These are phyloP conservation scores for Phaeosphaeria sp. DNA, from an alignment of 2,329 filamentous ascomycete species.

Conservation along the genomic window DNA sequence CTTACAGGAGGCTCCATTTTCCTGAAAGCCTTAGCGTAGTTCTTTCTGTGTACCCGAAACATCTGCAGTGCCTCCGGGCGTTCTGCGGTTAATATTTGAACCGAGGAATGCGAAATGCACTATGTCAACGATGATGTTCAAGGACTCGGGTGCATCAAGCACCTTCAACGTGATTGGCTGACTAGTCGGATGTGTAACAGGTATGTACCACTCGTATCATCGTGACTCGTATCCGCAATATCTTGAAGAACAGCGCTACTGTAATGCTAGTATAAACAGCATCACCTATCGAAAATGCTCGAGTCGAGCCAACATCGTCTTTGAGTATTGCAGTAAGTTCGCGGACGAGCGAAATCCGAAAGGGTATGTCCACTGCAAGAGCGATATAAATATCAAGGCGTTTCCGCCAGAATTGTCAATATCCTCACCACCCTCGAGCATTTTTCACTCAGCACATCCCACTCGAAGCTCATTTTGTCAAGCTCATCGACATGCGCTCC, in stretches of 20 bases:
- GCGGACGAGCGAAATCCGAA: no score
- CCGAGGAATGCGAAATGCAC: neutral
- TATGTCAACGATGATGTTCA: neutral
- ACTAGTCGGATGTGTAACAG: neutral
- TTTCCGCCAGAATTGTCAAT: neutral
- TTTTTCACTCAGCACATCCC: neutral
- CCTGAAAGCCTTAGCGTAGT: neutral
- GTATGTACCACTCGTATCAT: neutral
- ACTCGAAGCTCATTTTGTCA: no score
- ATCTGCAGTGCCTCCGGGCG: neutral
- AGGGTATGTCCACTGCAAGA: neutral
- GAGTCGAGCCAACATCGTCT: neutral
- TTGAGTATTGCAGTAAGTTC: neutral
- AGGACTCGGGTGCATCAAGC: no score
- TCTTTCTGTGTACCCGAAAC: neutral
- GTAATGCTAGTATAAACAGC: no score
- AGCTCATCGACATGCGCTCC: neutral
- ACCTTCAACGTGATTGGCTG: neutral
- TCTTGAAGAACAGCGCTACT: neutral
- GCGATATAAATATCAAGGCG: neutral
- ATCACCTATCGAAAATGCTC: neutral
- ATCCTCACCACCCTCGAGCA: neutral
- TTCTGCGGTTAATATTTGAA: neutral
- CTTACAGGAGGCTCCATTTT: no score
- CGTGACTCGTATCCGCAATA: neutral